Base-by-base conservation (phyloP, 495 filamentous ascomycete species). In the Cryomyces minteri region DNA sequence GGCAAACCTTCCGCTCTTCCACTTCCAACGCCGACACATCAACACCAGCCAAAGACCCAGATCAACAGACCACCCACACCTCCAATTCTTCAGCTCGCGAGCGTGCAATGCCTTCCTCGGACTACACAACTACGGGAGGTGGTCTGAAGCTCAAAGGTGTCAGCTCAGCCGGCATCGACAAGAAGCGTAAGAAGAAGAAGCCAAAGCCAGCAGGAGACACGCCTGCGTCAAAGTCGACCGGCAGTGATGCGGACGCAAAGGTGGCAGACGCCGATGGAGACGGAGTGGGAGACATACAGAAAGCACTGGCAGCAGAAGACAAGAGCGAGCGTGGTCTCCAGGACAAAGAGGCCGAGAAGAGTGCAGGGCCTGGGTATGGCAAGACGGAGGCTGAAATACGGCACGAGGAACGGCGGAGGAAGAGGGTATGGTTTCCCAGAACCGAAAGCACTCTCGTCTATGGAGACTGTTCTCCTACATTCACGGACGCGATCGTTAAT, bases 321-420 rank as follows among this genome's bases (percentile, higher is more conserved):
- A 38, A 38, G 1, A 38, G 34, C 9, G 34, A 38, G 34, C 9
- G 34, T 38, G 34, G 18, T 25, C 18, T 25, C 18, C 18, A 38
- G 34, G 1, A 38, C 12, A 3, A 14, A 38, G 51, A 54, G 39
- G 40, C 40, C 8, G 41, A 18, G 33, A 45, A 52, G 47, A 53
- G 51, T 28, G 48, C 40, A 30, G 49, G 43, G 25, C 36, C 29
- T 32, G 41, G 44, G 4, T 32, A 14, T 41, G 48, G 45, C 47
- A 98, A 94, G 69, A 96, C 90, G 0, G 88, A 93, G 54, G 76
- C 86, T 29, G 88, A 98, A 65, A 66, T 69, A 53, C 70, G 76
- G 34, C 72, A 88, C 57, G 80, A 88, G 51, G 88, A 96, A 65
- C 64, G 72, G 52, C 73, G 79, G 58, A 68, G 75, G 53, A 88